Percentiles rank a stretch among this genome's conserved stretches.
Conservation (phyloP, 2,329 filamentous ascomycete species). For the Cadophora gregata region DNA sequence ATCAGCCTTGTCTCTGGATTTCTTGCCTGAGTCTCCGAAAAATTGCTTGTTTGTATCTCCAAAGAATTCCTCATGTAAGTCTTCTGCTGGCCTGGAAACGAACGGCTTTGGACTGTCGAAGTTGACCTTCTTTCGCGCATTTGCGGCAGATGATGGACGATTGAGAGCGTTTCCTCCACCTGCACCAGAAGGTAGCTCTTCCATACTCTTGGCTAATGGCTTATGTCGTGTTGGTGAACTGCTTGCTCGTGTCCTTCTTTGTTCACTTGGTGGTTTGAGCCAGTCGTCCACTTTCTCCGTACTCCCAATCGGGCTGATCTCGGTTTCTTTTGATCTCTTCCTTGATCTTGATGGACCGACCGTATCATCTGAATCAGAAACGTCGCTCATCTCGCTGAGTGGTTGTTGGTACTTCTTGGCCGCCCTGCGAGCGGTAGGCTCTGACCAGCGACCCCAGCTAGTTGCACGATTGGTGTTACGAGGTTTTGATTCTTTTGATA, state of each 20-base stretch:
- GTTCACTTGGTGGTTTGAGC: background rate
- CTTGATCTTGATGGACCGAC: background rate
- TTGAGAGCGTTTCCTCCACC: background rate
- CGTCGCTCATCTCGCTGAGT: background rate
- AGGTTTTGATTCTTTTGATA: background rate
- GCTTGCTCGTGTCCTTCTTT: background rate
- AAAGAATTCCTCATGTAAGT: background rate
- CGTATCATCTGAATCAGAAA: background rate
- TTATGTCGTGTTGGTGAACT: background rate
- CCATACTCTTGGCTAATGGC: background rate
- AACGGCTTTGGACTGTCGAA: background rate
- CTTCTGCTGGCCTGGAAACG: background rate
- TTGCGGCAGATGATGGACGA: background rate
- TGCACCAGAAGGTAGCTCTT: background rate
- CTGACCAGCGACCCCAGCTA: constrained; percentile 16
- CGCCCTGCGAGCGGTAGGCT: background rate
- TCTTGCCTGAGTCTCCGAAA: background rate
- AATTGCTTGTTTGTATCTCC: background rate
- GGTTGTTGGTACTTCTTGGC: background rate
- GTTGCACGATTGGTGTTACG: background rate
- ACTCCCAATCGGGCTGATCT: background rate
- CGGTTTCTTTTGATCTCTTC: too few relatives aligned
- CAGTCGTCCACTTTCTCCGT: constrained; percentile 9
- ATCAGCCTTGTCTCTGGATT: background rate
- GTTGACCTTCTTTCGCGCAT: background rate